Base-by-base conservation (phyloP, 352 stramenopile species). In the Phytophthora boehmeriae region DNA sequence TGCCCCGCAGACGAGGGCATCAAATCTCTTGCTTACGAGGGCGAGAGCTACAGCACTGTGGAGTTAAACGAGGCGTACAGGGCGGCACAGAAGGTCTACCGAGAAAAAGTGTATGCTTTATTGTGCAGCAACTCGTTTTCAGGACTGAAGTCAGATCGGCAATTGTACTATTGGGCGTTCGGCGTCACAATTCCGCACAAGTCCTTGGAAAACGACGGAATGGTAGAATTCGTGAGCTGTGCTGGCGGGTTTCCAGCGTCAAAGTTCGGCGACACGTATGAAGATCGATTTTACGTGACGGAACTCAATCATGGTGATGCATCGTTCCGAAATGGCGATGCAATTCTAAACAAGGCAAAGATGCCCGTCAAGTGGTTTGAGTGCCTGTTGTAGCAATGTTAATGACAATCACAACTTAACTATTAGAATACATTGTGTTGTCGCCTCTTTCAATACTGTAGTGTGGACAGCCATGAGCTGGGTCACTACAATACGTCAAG, bases 351-450 rank as follows among this genome's bases (percentile, higher is more conserved):
- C 20, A 63, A 58, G 23, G 2, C 62, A 6, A 67, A 77, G 49
- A 82, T 76, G 63, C 69, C 69, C 17, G 45, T 75, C 27, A 79
- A 78, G 54, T 84, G 75, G 75, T 80, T 81, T 38, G 65, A 77
- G 32, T 79, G 72, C 13, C 50, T 77, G 17, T 32, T 73, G 11
- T 73, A 73, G 53, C 8, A 8, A 30, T 8, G 38, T 11, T 8
- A 44, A 9, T 19, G 19, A 44, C 10, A 44, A 3, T 22, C 9
- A 39, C 10, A 13, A 39, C 34, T 39, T 39, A 13, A n/a, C 34
- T 4, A 30, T 30, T 30, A 30, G 25, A 30, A 30, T 30, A 6
- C 6, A 30, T 6, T 30, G 6, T 30, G 25, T 30, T 30, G 25
- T 30, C 6, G 25, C 6, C n/a, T n/a, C n/a, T n/a, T n/a, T n/a